These are phyloP conservation scores for Termitomyces sp. DNA, from an alignment of 768 basidiomycete species.

Conservation along the genomic window DNA sequence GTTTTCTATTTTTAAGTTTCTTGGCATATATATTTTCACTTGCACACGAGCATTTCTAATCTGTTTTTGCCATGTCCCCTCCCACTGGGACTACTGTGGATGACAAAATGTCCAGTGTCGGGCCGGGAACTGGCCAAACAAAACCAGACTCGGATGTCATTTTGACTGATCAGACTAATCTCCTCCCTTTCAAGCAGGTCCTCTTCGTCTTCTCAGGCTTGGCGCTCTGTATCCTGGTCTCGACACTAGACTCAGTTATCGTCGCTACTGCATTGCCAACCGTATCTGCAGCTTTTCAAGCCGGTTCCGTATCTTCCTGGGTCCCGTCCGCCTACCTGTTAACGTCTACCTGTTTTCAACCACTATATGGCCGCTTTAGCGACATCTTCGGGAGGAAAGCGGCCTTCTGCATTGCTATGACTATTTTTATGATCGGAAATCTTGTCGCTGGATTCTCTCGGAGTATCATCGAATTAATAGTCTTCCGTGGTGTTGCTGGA, in stretches of 20 bases:
- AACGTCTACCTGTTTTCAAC: slow-evolving; percentile 61
- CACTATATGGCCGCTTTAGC: slow-evolving; percentile 55
- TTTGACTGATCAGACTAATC: slow-evolving; percentile 73
- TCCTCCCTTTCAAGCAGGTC: slow-evolving; percentile 60
- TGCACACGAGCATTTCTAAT: no score
- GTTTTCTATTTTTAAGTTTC: no score
- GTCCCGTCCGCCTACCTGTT: slow-evolving; percentile 70
- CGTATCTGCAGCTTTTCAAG: slow-evolving; percentile 59
- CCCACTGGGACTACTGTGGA: background rate
- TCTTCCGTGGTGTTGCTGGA: slow-evolving; percentile 64
- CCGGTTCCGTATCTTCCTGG: slow-evolving; percentile 61
- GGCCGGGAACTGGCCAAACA: background rate
- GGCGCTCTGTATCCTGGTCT: slow-evolving; percentile 54
- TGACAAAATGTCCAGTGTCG: background rate
- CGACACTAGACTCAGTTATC: slow-evolving; percentile 65
- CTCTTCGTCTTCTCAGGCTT: slow-evolving; percentile 58
- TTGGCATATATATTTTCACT: no score
- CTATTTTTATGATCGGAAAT: slow-evolving; percentile 61
- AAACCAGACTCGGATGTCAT: slow-evolving; percentile 1
- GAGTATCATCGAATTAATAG: slow-evolving; percentile 60
- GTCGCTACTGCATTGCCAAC: slow-evolving; percentile 73
- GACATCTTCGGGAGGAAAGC: slow-evolving; percentile 66
- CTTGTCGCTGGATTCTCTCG: slow-evolving; percentile 62
- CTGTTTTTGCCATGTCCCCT: background rate
- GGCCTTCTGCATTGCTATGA: slow-evolving; percentile 50